Percentiles rank a stretch among this genome's conserved stretches.
Evolutionary conservation across 192 early-diverging fungal species (phyloP).

Genomic region (Diversispora eburnea): DNA sequence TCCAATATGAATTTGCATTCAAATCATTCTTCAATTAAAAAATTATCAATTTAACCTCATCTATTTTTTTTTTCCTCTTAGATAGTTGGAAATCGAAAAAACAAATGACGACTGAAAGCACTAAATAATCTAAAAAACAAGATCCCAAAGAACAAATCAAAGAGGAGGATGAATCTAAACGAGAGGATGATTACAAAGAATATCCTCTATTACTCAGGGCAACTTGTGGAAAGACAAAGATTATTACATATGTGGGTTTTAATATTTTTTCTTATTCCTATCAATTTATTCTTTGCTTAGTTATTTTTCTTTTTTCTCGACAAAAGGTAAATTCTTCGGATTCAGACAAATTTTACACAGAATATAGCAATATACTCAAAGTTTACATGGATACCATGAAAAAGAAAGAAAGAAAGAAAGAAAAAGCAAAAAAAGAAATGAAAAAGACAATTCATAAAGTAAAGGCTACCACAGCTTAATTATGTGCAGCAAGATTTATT

Average conservation of each 20-base stretch:
- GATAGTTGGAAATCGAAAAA: constrained; percentile 13
- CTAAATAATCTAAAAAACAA: constrained; percentile 8
- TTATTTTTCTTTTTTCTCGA: background rate
- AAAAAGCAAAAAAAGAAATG: constrained; percentile 38
- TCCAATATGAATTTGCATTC: background rate
- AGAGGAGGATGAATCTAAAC: too few relatives aligned
- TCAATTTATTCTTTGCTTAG: background rate
- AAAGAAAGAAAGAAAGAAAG: constrained; percentile 50
- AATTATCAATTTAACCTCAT: background rate
- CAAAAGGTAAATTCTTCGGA: constrained; percentile 34
- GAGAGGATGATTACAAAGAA: constrained; percentile 28
- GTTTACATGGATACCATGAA: constrained; percentile 48
- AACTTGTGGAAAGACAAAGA: constrained; percentile 34
- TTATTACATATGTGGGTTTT: constrained; percentile 42
- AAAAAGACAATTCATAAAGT: constrained; percentile 10
- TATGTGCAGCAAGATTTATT: background rate
- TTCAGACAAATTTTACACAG: constrained; percentile 39
- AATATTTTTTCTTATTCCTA: background rate
- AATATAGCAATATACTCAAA: constrained; percentile 40
- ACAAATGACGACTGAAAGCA: background rate
- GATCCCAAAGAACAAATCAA: background rate
- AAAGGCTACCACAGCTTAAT: constrained; percentile 18
- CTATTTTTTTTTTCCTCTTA: background rate
- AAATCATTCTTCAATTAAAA: background rate
- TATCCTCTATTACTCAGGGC: constrained; percentile 43